phyloP scores from a whole-genome alignment of 306 rosid species.

The Vicia sativa region DNA sequence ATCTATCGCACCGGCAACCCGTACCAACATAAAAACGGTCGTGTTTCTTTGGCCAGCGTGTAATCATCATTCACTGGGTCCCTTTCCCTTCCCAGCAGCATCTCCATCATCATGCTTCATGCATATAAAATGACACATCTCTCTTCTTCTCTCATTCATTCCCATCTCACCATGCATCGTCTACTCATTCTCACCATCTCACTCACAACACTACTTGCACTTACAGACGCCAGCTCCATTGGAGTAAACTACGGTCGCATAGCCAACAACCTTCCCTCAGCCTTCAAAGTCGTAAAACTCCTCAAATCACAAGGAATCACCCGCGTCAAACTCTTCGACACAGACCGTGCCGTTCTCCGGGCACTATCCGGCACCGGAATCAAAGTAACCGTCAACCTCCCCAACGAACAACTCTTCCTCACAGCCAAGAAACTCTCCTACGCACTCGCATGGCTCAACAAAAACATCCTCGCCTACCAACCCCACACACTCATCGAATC shows the following conservation, averaged over 20 bases:
- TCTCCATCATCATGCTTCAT: not conserved
- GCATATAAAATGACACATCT: constrained; percentile 20
- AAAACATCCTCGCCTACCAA: constrained; percentile 26
- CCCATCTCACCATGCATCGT: constrained; percentile 41
- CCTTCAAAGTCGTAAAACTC: constrained; percentile 62
- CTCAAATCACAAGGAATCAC: constrained; percentile 61
- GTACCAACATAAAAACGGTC: constrained; percentile 38
- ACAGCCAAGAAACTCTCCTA: constrained; percentile 17
- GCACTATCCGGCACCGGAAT: constrained; percentile 66
- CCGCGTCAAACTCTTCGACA: constrained; percentile 70
- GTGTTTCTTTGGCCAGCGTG: constrained; percentile 27
- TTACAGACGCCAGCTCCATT: constrained; percentile 60
- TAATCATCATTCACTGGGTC: constrained; percentile 9
- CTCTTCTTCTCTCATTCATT: not conserved
- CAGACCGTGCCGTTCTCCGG: constrained; percentile 69
- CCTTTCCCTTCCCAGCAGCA: not conserved
- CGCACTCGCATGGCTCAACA: constrained; percentile 25
- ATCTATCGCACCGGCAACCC: not conserved
- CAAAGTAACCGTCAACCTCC: constrained; percentile 67
- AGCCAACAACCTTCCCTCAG: constrained; percentile 75
- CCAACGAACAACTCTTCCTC: constrained; percentile 21
- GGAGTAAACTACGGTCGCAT: constrained; percentile 93
- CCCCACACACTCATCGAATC: constrained; percentile 26
- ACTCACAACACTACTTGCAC: not conserved
- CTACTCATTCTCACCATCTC: constrained; percentile 5